phyloP scores from a whole-genome alignment of 78 protist species.

The Dictyostelium citrinum region DNA sequence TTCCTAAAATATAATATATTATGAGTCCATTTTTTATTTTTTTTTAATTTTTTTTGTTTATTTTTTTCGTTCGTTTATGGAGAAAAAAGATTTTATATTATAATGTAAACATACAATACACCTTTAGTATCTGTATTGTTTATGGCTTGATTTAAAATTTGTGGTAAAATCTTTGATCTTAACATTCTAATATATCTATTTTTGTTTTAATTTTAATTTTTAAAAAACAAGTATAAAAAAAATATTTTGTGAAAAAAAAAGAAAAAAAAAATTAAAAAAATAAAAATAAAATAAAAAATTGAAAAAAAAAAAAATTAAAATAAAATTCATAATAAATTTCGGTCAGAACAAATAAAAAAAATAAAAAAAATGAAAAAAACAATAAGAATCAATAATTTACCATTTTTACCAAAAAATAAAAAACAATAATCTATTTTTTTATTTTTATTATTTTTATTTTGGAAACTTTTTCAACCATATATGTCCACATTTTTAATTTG shows the following conservation, averaged over 20 bases:
- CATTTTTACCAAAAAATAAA: too few species aligned
- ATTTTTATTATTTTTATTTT: too few species aligned
- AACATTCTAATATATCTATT: slow-evolving; percentile 6
- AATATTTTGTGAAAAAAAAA: too few species aligned
- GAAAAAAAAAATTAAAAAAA: background rate
- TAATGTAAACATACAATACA: slow-evolving; percentile 40
- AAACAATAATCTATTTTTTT: too few species aligned
- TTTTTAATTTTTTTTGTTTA: background rate
- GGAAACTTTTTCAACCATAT: too few species aligned
- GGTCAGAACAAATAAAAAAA: background rate
- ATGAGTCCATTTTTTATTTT: too few species aligned
- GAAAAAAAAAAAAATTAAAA: background rate
- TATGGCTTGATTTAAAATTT: slow-evolving; percentile 55
- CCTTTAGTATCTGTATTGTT: slow-evolving; percentile 37
- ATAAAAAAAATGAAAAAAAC: too few species aligned
- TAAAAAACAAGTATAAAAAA: background rate
- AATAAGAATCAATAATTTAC: too few species aligned
- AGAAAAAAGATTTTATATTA: background rate
- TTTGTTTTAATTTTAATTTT: background rate
- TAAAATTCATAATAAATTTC: background rate
- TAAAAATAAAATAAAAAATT: background rate
- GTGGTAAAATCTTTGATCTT: slow-evolving; percentile 75
- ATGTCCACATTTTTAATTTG: too few species aligned
- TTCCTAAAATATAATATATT: too few species aligned
- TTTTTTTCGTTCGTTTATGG: background rate